These are phyloP conservation scores for Ophiostoma quercus DNA, from an alignment of 2,329 filamentous ascomycete genomes.

Conservation along the genomic window DNA sequence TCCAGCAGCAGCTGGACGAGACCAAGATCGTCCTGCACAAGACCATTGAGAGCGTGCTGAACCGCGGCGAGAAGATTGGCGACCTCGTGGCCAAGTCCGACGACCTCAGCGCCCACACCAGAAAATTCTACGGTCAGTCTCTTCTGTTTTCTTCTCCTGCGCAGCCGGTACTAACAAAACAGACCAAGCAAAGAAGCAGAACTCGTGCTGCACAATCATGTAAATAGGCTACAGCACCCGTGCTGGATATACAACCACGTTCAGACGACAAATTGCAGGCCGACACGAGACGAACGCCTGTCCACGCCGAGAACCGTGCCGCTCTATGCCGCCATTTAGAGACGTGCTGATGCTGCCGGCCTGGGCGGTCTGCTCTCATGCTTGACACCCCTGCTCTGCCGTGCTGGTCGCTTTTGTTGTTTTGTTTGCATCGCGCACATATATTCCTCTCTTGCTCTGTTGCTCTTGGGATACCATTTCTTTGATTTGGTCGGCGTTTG, in stretches of 20 bases:
- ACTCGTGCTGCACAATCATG: conserved; percentile 69
- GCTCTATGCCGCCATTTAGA: neutral
- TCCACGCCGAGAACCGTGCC: neutral
- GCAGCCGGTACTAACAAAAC: neutral
- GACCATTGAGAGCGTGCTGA: conserved; percentile 81
- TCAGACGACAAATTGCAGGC: neutral
- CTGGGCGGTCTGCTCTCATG: neutral
- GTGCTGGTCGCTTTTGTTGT: neutral
- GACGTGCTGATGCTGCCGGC: too few species aligned
- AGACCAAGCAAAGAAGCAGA: conserved; percentile 72
- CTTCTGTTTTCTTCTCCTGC: neutral
- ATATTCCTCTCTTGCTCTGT: neutral
- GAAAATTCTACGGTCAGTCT: conserved; percentile 80
- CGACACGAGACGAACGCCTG: neutral
- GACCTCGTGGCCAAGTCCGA: conserved; percentile 90
- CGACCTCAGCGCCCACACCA: conserved; percentile 82
- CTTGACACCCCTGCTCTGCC: neutral
- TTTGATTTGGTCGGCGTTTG: neutral
- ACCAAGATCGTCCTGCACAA: conserved; percentile 97
- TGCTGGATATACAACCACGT: neutral
- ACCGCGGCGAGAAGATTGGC: conserved; percentile 95
- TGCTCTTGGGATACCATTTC: neutral
- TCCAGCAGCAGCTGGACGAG: conserved; percentile 94
- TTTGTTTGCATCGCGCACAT: neutral
- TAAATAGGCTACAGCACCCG: conserved; percentile 35